Conservation (phyloP, 2,329 filamentous ascomycete genomes). For the Penicillium thymicola region DNA sequence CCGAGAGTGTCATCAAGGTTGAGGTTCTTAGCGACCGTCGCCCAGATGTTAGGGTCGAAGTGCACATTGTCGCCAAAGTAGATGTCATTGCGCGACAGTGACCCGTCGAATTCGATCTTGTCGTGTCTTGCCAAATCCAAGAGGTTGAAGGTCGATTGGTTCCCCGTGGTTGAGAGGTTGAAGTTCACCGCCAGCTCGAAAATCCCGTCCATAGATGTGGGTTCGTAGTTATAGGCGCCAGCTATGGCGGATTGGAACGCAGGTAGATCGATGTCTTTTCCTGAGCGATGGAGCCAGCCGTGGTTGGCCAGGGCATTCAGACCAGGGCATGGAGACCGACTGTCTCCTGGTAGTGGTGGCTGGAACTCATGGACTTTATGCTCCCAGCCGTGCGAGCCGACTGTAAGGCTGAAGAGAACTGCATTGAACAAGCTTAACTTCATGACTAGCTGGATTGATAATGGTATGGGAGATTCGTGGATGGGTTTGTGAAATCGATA, state of each 20-base stretch:
- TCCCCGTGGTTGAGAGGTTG: background rate
- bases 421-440: background rate
- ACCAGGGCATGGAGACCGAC: slow-evolving; percentile 3
- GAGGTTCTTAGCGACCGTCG: background rate
- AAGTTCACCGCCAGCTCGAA: background rate
- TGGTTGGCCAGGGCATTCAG: slow-evolving; percentile 3
- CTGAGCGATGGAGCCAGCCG: background rate
- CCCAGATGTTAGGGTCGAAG: background rate
- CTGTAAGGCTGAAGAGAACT: background rate
- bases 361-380: background rate
- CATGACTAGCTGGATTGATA: background rate
- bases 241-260: background rate
- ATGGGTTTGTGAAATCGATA: background rate
- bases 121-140: slow-evolving; percentile 1
- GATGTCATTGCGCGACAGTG: background rate
- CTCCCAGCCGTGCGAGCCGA: background rate
- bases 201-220: background rate
- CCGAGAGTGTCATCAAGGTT: background rate
- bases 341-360: background rate
- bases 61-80: slow-evolving; percentile 2
- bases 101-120: background rate
- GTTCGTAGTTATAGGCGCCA: background rate
- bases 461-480: background rate
- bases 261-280: background rate
- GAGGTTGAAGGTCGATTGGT: background rate